Evolutionary conservation across 331 rosid genomes (phyloP), one percentile per base, ranked within the genome.

Genomic region (Acacia concinna): DNA sequence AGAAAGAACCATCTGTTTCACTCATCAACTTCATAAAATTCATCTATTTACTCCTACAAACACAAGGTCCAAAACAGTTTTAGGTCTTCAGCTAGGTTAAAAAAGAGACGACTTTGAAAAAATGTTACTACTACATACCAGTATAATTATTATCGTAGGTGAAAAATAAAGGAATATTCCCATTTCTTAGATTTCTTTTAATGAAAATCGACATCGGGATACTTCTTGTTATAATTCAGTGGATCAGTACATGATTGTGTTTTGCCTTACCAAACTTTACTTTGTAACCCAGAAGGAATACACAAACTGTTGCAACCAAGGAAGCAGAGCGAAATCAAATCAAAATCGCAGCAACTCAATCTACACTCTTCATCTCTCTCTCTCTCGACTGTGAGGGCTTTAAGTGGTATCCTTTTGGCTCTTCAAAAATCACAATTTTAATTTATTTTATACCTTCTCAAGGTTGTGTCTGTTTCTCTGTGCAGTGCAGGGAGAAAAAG

Each of bases 261-360:
- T 0, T 14, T 60, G 68, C 68, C 68, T 64, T 8, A 3, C 14
- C 69, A 30, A 62, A 62, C 43, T 64, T 32, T 31, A 62, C 21
- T 14, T 6, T 30, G 25, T 30, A 30, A 31, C 41, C 32, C 68
- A 17, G 41, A 30, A 63, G 69, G 8, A 31, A 17, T 3, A 21
- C 32, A 10, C 7, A 40, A 67, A 10, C 31, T 0, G 66, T 46
- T 57, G 23, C 11, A 30, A 70, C 46, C 49, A 30, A 71, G 27
- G 60, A 71, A 52, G 28, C 25, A 52, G 65, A 27, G 40, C 77
- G 68, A 84, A 84, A 67, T 2, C n/a, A 87, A 79, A 79, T 81
- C 85, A 40, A 82, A 76, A 79, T 76, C 78, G 32, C 79, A 41
- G 82, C 38, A 7, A 64, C 7, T 64, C 40, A 43, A 68, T 40